Evolutionary conservation across 352 stramenopile genomes (phyloP).

Genomic region (Phytophthora meadii): DNA sequence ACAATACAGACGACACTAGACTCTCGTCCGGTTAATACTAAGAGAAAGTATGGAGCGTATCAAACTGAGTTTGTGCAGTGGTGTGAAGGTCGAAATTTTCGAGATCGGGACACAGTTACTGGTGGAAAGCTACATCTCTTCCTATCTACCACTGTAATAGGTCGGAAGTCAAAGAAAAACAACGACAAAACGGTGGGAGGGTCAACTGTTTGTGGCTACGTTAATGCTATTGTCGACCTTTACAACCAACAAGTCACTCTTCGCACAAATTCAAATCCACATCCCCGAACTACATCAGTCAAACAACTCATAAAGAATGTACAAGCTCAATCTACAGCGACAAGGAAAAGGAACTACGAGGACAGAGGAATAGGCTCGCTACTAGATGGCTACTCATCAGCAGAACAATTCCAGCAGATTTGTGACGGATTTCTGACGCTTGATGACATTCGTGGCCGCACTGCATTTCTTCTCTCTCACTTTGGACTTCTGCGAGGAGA

Average conservation of each 20-base stretch:
- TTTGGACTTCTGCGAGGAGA: slow-evolving; percentile 15
- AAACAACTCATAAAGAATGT: too few species aligned
- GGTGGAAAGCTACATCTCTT: slow-evolving; percentile 17
- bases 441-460: slow-evolving; percentile 4
- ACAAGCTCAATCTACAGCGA: slow-evolving; percentile 20
- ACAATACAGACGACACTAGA: slow-evolving; percentile 18
- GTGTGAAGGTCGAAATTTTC: slow-evolving; percentile 1
- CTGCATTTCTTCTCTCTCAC: slow-evolving; percentile 8
- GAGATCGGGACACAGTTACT: slow-evolving; percentile 10
- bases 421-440: slow-evolving; percentile 4
- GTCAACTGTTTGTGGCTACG: slow-evolving; percentile 11
- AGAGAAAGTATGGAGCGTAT: slow-evolving; percentile 16
- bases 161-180: slow-evolving; percentile 18
- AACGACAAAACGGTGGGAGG: slow-evolving; percentile 8
- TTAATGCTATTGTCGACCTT: slow-evolving; percentile 18
- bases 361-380: slow-evolving; percentile 15
- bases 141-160: slow-evolving; percentile 4
- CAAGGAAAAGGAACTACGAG: slow-evolving; percentile 11
- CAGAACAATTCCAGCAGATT: slow-evolving; percentile 6
- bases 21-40: too few species aligned
- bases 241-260: slow-evolving; percentile 16
- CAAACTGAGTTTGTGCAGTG: slow-evolving; percentile 22
- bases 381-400: neutral
- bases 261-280: slow-evolving; percentile 10
- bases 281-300: slow-evolving; percentile 11